Conservation (phyloP, 164 flowering plant genomes). For the Paratinospora sagittata region DNA sequence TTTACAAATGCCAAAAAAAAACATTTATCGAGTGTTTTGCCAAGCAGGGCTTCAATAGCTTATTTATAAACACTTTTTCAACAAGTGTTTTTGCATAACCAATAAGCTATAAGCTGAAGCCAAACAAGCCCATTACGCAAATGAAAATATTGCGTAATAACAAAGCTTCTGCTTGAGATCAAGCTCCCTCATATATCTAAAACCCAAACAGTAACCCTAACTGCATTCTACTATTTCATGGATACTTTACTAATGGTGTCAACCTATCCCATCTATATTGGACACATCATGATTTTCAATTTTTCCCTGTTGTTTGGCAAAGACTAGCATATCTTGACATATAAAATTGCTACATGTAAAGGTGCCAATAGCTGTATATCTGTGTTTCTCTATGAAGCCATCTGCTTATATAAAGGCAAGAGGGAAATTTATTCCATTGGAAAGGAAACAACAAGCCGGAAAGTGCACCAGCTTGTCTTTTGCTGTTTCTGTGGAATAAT, state of each 20-base stretch:
- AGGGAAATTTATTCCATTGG: constrained; percentile 36
- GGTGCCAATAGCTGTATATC: constrained; percentile 58
- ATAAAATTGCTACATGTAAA: constrained; percentile 13
- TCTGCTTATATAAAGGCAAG: constrained; percentile 34
- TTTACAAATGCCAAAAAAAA: too few species aligned
- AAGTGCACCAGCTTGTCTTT: constrained; percentile 28
- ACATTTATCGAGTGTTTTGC: too few species aligned
- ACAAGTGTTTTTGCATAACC: too few species aligned
- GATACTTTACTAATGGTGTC: background rate
- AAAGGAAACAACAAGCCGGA: constrained; percentile 24
- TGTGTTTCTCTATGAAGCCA: constrained; percentile 46
- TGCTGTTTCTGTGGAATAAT: constrained; percentile 36
- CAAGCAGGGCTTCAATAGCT: too few species aligned
- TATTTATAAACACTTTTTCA: too few species aligned
- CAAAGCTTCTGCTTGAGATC: too few species aligned
- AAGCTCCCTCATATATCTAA: background rate
- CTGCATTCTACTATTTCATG: background rate
- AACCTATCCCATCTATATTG: background rate
- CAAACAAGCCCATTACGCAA: too few species aligned
- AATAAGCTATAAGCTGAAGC: too few species aligned
- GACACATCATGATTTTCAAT: background rate
- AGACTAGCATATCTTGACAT: background rate
- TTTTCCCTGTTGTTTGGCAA: background rate
- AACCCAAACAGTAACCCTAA: background rate
- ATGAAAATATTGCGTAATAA: too few species aligned